phyloP scores from a whole-genome alignment of 116 monocot species.

The Iris pallida region DNA sequence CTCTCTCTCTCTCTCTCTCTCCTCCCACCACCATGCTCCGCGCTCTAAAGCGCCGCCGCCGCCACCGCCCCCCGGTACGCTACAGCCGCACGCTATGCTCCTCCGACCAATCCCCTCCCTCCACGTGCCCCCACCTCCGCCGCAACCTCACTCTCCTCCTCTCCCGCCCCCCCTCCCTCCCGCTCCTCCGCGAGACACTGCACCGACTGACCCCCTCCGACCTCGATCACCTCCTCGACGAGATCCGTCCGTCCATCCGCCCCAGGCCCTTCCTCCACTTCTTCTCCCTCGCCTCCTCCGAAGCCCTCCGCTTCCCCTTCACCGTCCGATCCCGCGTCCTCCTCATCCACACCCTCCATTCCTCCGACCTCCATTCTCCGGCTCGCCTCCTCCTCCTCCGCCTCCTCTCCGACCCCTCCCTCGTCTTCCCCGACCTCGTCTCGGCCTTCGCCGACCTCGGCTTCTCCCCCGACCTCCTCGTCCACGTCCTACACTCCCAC shows the following conservation, averaged over 20 bases:
- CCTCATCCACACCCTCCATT: conserved; percentile 42
- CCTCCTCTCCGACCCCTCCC: conserved; percentile 21
- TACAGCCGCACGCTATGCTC: background rate
- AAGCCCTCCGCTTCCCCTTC: conserved; percentile 24
- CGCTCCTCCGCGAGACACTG: conserved; percentile 39
- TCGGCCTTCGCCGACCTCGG: conserved; percentile 11
- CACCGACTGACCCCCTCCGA: conserved; percentile 32
- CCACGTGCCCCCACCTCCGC: conserved; percentile 9
- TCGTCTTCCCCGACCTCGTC: conserved; percentile 25
- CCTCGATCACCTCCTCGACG: conserved; percentile 29
- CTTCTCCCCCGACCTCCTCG: conserved; percentile 31
- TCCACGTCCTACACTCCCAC: conserved; percentile 51
- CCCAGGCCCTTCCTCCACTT: conserved; percentile 15
- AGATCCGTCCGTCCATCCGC: conserved; percentile 20
- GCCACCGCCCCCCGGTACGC: conserved; percentile 5
- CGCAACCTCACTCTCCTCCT: conserved; percentile 36
- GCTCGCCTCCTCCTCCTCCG: conserved; percentile 43
- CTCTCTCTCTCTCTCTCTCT: no score
- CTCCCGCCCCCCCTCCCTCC: conserved; percentile 20
- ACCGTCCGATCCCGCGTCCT: conserved; percentile 16
- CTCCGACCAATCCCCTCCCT: conserved; percentile 1
- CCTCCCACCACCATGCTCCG: no score
- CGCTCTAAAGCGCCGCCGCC: background rate
- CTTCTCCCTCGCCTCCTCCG: conserved; percentile 32
- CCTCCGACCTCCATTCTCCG: conserved; percentile 11